Evolutionary conservation across 78 protist genomes (phyloP), one percentile per base, ranked within the genome.

Genomic region (Cavenderia fasciculata): DNA sequence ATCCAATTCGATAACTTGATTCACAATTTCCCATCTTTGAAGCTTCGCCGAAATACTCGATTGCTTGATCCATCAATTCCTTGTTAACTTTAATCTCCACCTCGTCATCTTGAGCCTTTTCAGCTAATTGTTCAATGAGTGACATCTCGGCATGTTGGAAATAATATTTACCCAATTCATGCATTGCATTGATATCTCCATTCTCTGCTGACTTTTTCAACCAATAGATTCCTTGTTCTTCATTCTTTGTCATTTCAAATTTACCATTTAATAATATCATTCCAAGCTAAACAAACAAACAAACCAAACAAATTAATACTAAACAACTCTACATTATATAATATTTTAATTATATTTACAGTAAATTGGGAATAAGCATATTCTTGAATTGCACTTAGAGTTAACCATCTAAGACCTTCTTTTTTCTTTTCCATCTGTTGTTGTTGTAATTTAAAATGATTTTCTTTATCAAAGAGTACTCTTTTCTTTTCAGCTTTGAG

Each of bases 381-480:
- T 7, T 66, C 46, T 66, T 79, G 77, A 66, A 79, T 79, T 23
- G 77, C 76, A 66, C 69, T 52, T 33, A 79, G n/a, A 29, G 57
- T 68, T 52, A 79, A 41, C 52, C 46, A 79, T 51, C 88, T 63
- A 12, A 79, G 19, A 52, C 77, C 88, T 56, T 57, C 68, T 57
- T 56, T 74, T 10, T 41, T 74, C 12, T 49, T 44, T 54, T 49
- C 69, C 2, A 38, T 5, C 54, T 57, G 59, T 34, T 36, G 2
- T 54, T 57, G 23, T 51, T 77, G 74, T 16, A 31, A 38, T 68
- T 68, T 40, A 27, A 68, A 27, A 44, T 44, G n/a, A 34, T 71
- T 71, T 19, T 71, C 78, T 51, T 36, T 71, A n/a, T n/a, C n/a
- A 46, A 51, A 51, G 18, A 14, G 19, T 1, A 63, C 72, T 38